phyloP scores from a whole-genome alignment of 2,329 filamentous ascomycete species.

The Fusarium sp. region DNA sequence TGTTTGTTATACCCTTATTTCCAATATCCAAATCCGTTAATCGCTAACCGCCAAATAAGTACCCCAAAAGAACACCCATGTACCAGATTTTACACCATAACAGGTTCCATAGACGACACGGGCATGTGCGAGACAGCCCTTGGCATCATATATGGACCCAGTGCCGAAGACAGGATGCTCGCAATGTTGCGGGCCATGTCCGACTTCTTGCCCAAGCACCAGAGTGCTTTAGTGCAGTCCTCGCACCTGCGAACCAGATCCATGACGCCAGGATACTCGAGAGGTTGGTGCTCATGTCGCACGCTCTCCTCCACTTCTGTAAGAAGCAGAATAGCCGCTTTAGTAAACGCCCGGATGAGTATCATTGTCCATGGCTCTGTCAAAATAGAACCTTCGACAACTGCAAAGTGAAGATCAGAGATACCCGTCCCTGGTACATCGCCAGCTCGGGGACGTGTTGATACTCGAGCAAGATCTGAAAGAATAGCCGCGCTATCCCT shows the following conservation, averaged over 20 bases:
- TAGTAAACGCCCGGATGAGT: conserved; percentile 66
- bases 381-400: conserved; percentile 67
- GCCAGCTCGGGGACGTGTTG: conserved; percentile 53
- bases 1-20: conserved; percentile 5
- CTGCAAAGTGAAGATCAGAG: conserved; percentile 64
- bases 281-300: conserved; percentile 43
- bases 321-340: conserved; percentile 58
- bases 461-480: conserved; percentile 63
- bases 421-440: conserved; percentile 45
- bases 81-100: conserved; percentile 30
- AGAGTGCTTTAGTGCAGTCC: conserved; percentile 66
- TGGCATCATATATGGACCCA: conserved; percentile 47
- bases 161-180: conserved; percentile 45
- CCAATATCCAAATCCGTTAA: conserved; percentile 13
- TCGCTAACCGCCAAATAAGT: conserved; percentile 7
- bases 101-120: conserved; percentile 30
- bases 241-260: conserved; percentile 57
- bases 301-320: conserved; percentile 51
- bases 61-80: conserved; percentile 3
- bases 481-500: conserved; percentile 60
- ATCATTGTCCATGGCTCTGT: conserved; percentile 72
- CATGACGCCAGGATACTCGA: conserved; percentile 42
- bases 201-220: conserved; percentile 68
- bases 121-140: conserved; percentile 34
- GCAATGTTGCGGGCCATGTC: conserved; percentile 58